Conservation (phyloP, 306 rosid species). For the Cotoneaster glaucophyllus region DNA sequence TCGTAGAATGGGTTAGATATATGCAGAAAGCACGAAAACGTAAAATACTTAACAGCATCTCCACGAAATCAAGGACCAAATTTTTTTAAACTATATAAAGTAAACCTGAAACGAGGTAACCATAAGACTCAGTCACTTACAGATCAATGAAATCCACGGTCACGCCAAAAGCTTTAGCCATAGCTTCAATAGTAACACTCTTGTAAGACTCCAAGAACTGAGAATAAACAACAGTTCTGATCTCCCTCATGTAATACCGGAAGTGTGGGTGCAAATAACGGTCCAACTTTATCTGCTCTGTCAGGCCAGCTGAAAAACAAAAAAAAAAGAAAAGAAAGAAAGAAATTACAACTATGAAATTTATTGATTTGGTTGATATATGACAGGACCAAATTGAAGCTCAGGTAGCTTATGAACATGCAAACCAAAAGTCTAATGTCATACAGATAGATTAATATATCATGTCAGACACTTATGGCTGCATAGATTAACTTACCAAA, state of each 20-base stretch:
- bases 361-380: neutral
- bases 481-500: constrained; percentile 56
- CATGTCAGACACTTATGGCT: neutral
- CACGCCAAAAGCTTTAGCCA: constrained; percentile 98
- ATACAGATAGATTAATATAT: neutral
- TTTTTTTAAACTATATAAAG: neutral
- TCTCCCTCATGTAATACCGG: constrained; percentile 94
- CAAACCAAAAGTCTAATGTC: neutral
- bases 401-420: neutral
- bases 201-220: constrained; percentile 96
- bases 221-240: constrained; percentile 79
- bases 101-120: neutral
- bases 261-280: constrained; percentile 89
- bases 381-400: neutral
- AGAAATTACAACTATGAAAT: neutral
- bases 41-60: neutral
- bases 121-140: constrained; percentile 41
- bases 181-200: constrained; percentile 93
- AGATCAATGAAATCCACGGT: constrained; percentile 87
- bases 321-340: constrained; percentile 10
- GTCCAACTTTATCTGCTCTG: constrained; percentile 86
- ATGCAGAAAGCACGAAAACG: neutral
- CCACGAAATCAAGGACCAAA: neutral
- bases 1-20: neutral
- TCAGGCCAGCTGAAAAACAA: constrained; percentile 65